A percentile compares a stretch with the other conserved stretches of the same genome.
Conservation (phyloP, 2,329 filamentous ascomycete species). For the Penicillium sp. region DNA sequence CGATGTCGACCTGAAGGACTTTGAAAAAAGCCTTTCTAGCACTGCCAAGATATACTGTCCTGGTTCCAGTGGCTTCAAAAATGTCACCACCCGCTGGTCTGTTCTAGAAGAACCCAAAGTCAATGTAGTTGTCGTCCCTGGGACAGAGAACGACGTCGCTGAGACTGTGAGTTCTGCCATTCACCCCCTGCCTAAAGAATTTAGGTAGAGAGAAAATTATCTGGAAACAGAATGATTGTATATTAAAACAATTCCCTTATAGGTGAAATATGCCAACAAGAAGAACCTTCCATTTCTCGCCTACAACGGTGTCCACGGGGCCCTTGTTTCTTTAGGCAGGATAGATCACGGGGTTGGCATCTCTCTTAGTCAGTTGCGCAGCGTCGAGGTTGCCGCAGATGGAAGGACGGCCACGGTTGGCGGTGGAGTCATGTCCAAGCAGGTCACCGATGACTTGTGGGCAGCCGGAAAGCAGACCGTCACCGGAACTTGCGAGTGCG, state of each 20-base stretch:
- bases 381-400: conserved; percentile 39
- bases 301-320: conserved; percentile 56
- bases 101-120: conserved; percentile 44
- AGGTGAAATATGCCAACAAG: conserved; percentile 53
- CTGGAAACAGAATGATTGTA: neutral
- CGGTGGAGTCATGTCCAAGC: conserved; percentile 51
- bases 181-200: neutral
- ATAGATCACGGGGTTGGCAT: conserved; percentile 56
- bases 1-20: conserved; percentile 16
- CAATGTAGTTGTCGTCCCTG: conserved; percentile 51
- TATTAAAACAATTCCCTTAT: neutral
- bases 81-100: conserved; percentile 50
- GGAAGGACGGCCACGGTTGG: conserved; percentile 49
- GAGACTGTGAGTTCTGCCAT: conserved; percentile 43
- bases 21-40: conserved; percentile 34
- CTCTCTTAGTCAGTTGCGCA: conserved; percentile 47
- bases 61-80: conserved; percentile 41
- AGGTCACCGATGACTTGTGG: conserved; percentile 53
- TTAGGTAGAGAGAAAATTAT: neutral
- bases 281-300: conserved; percentile 54
- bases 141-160: conserved; percentile 51
- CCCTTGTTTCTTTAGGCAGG: conserved; percentile 50
- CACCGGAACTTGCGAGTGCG: conserved; percentile 56
- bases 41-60: conserved; percentile 46
- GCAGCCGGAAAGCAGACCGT: conserved; percentile 53